Evolutionary conservation across 495 filamentous ascomycete species (phyloP).

Genomic region (Talaromyces trachyspermus): DNA sequence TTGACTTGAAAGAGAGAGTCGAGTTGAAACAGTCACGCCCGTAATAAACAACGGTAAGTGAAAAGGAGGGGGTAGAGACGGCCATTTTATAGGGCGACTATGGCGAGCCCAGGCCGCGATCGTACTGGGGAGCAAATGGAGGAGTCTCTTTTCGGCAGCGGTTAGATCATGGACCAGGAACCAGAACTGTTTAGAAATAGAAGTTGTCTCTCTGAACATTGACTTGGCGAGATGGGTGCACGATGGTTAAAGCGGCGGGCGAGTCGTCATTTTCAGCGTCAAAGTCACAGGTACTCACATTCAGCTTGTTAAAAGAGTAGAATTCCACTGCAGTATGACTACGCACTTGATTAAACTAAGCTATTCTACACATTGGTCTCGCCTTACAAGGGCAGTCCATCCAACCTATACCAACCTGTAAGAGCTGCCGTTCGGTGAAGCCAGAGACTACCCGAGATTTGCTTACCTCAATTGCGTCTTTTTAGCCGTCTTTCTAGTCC

Average conservation of each 20-base stretch:
- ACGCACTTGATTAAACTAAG: no score
- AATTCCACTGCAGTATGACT: no score
- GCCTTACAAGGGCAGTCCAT: no score
- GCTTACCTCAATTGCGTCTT: no score
- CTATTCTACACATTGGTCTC: no score
- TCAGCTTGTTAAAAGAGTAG: no score
- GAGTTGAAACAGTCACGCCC: not conserved
- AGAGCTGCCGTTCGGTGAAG: not conserved
- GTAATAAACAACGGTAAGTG: no score
- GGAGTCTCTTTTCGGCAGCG: constrained; percentile 4
- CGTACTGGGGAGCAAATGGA: not conserved
- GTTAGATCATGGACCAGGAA: not conserved
- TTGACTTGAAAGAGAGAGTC: not conserved
- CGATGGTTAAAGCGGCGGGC: not conserved
- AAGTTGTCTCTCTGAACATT: not conserved
- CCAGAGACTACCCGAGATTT: no score
- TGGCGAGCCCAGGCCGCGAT: constrained; percentile 7
- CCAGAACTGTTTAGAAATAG: not conserved
- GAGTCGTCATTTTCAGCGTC: constrained; percentile 18
- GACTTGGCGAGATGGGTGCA: no score
- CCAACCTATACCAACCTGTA: no score
- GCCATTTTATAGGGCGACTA: constrained; percentile 17
- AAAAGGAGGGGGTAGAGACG: constrained; percentile 9
- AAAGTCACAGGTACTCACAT: constrained; percentile 15
- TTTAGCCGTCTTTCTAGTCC: constrained; percentile 56